Base-by-base conservation (phyloP, 2,329 filamentous ascomycete species). In the Mariannaea elegans region DNA sequence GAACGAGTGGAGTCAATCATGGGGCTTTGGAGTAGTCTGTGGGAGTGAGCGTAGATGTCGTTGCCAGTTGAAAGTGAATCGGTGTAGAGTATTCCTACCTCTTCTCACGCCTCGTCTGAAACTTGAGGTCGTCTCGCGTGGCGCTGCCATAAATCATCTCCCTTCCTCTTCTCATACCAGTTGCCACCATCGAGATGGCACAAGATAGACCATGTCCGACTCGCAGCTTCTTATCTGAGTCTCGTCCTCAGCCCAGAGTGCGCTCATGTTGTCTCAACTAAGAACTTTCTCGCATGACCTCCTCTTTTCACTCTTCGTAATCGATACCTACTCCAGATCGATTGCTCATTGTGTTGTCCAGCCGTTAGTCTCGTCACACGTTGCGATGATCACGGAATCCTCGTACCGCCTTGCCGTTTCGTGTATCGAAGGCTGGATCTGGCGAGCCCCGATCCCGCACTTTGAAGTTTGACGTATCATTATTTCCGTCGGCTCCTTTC, bases 391-490 rank as follows among this genome's bases (percentile, higher is more conserved):
- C 19, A 34, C 14, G 16, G 23, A 9, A 23, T 19, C 55, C 53
- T 62, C 31, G 39, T 13, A 60, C 55, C 23, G 39, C 27, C 4
- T n/a, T 44, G 42, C 42, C 41, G 44, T 39, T 55, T 39, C 44
- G 48, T 63, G 59, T 41, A 23, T 59, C 49, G 19, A 38, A 39
- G 55, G 56, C 61, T 44, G 47, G 57, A 65, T 67, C 59, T 63
- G 21, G 46, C 29, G 51, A 58, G 18, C 16, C 36, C 50, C 41
- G 13, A 39, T 21, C 21, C 32, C 39, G 21, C 4, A 44, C 19
- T 23, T 3, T 32, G 42, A 23, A 46, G 14, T 18, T 31, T 46
- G 24, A 31, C 14, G 12, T 45, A 9, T n/a, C 7, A 41, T 19
- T 47, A 27, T 54, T 50, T 21, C 23, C 56, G 50, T 48, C 50